Conservation (phyloP, 2,329 filamentous ascomycete genomes). For the Graphium sp. region DNA sequence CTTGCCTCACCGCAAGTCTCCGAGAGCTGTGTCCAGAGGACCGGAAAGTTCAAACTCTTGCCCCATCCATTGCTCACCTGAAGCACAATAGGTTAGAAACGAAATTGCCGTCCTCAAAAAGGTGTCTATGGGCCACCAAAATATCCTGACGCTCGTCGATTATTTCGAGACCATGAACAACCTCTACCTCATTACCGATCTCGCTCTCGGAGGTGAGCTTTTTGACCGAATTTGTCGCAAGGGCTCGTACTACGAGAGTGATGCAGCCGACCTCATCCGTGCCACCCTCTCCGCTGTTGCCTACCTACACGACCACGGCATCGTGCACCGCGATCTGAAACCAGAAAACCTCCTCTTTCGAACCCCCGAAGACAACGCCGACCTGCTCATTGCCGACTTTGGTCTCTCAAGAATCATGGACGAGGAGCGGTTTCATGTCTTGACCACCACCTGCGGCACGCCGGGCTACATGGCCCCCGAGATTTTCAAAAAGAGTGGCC, state of each 20-base stretch:
- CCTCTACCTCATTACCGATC: constrained; percentile 91
- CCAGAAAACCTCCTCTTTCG: constrained; percentile 94
- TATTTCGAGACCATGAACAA: constrained; percentile 99
- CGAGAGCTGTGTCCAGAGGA: constrained; percentile 1
- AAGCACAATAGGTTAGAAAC: constrained; percentile 57
- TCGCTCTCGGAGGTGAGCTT: constrained; percentile 87
- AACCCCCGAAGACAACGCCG: constrained; percentile 93
- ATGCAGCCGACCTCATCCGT: constrained; percentile 87
- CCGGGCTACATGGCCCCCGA: constrained; percentile 99
- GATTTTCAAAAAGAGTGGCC: constrained; percentile 97
- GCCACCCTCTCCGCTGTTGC: constrained; percentile 94
- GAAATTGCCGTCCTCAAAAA: constrained; percentile 95
- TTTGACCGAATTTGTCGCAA: constrained; percentile 98
- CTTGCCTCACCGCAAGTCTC: neutral
- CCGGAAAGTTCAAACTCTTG: constrained; percentile 1
- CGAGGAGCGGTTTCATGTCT: constrained; percentile 92
- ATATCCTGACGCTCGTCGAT: constrained; percentile 93
- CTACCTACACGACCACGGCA: constrained; percentile 95
- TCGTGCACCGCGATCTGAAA: constrained; percentile 94
- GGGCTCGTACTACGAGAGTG: constrained; percentile 94
- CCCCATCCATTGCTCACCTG: neutral
- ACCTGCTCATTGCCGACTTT: constrained; percentile 93
- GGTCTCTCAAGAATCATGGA: constrained; percentile 96
- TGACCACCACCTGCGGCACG: constrained; percentile 94
- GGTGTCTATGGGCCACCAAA: constrained; percentile 98